Evolutionary conservation across 2,329 filamentous ascomycete genomes (phyloP).

Genomic region (Dryadomyces quercus-mongolicae): DNA sequence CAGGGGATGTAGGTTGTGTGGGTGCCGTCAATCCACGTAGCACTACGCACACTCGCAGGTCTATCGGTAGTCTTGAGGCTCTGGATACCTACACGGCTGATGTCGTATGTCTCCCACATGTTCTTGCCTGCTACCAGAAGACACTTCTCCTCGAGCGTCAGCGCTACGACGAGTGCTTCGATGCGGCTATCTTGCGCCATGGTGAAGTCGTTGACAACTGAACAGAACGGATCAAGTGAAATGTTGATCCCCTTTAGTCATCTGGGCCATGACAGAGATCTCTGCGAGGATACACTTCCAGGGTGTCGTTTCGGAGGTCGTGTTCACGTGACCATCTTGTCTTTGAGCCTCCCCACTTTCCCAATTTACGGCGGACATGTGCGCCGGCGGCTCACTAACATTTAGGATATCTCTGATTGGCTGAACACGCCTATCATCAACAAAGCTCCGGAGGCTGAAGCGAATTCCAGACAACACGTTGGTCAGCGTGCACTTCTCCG

Average conservation of each 20-base stretch:
- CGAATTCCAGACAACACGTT: not conserved
- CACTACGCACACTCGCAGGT: slow-evolving; percentile 21
- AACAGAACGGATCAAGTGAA: too few relatives aligned
- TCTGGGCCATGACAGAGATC: not conserved
- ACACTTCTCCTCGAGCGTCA: slow-evolving; percentile 1
- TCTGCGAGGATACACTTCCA: too few relatives aligned
- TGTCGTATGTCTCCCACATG: slow-evolving; percentile 19
- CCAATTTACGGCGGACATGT: not conserved
- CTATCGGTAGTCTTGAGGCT: slow-evolving; percentile 21
- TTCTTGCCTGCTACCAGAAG: slow-evolving; percentile 14
- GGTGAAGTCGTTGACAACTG: too few relatives aligned
- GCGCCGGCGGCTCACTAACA: not conserved
- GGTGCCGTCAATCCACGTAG: slow-evolving; percentile 22
- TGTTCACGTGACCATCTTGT: not conserved
- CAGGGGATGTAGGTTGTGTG: slow-evolving; percentile 32
- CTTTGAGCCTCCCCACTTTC: not conserved
- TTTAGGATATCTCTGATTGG: not conserved
- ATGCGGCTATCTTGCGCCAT: not conserved
- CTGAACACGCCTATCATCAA: not conserved
- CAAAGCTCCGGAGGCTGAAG: not conserved
- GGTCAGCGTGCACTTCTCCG: not conserved
- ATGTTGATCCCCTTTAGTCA: too few relatives aligned
- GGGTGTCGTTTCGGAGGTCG: not conserved
- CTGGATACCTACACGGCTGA: slow-evolving; percentile 18
- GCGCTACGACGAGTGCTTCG: not conserved